Conservation (phyloP, 2,329 filamentous ascomycete genomes). For the Xylariaceae sp. region DNA sequence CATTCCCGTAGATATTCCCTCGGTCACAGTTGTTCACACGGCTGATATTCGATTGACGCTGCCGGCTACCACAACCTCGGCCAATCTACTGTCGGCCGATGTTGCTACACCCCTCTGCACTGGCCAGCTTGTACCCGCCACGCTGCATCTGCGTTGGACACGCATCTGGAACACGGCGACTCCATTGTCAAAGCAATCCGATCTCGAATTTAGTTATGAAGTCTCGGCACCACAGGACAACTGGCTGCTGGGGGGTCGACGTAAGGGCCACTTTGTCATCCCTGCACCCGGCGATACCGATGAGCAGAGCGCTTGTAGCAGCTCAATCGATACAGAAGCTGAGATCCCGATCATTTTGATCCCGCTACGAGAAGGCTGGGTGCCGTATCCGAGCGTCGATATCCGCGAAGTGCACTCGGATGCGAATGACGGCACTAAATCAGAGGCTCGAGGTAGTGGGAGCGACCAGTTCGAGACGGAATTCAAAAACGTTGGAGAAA, state of each 20-base stretch:
- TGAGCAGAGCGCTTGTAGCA: slow-evolving; percentile 24
- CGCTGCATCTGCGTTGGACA: slow-evolving; percentile 60
- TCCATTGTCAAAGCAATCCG: slow-evolving; percentile 28
- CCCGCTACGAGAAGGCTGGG: slow-evolving; percentile 71
- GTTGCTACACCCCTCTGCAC: slow-evolving; percentile 41
- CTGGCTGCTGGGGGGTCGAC: slow-evolving; percentile 82
- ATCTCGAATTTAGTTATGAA: slow-evolving; percentile 79
- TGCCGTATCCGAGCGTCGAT: slow-evolving; percentile 76
- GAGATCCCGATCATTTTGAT: slow-evolving; percentile 71
- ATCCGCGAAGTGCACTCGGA: slow-evolving; percentile 57
- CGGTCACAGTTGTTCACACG: slow-evolving; percentile 77
- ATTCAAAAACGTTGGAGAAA: slow-evolving; percentile 72
- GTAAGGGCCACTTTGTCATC: slow-evolving; percentile 73
- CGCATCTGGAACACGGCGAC: slow-evolving; percentile 55
- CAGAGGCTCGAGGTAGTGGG: slow-evolving; percentile 16
- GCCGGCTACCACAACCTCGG: slow-evolving; percentile 26
- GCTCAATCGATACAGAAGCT: slow-evolving; percentile 46
- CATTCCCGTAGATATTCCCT: slow-evolving; percentile 87
- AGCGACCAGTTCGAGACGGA: slow-evolving; percentile 70
- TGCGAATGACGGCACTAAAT: slow-evolving; percentile 8
- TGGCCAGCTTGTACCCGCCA: slow-evolving; percentile 63
- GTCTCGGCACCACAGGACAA: slow-evolving; percentile 67
- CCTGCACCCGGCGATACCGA: slow-evolving; percentile 31
- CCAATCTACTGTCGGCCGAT: slow-evolving; percentile 21
- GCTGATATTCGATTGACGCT: slow-evolving; percentile 58